Evolutionary conservation across 257 asterid genomes (phyloP).

Genomic region (Nicotiana tomentosiformis): DNA sequence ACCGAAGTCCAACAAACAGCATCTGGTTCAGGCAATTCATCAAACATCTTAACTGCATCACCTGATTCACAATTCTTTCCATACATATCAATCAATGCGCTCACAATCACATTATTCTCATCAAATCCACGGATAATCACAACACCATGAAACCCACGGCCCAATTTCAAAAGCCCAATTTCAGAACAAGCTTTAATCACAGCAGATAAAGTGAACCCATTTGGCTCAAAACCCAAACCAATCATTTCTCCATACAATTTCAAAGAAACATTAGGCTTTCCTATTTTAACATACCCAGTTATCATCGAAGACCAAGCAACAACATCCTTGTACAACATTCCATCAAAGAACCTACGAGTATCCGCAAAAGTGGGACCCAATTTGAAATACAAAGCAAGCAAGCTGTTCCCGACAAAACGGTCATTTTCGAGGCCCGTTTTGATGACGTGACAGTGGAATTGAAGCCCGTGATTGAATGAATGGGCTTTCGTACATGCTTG

Average conservation of each 20-base stretch:
- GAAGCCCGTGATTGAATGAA: slow-evolving; percentile 49
- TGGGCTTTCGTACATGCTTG: slow-evolving; percentile 48
- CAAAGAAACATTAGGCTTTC: slow-evolving; percentile 40
- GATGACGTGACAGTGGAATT: slow-evolving; percentile 60
- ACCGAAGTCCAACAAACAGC: slow-evolving; percentile 71
- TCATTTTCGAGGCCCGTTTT: slow-evolving; percentile 61
- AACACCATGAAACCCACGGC: slow-evolving; percentile 53
- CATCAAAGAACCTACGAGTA: slow-evolving; percentile 43
- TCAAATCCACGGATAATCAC: slow-evolving; percentile 50
- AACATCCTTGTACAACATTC: slow-evolving; percentile 56
- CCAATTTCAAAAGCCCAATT: slow-evolving; percentile 34
- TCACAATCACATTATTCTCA: slow-evolving; percentile 42
- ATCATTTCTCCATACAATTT: slow-evolving; percentile 45
- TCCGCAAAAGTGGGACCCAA: slow-evolving; percentile 32
- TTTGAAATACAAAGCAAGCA: slow-evolving; percentile 64
- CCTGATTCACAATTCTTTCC: slow-evolving; percentile 40
- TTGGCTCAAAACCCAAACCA: slow-evolving; percentile 43
- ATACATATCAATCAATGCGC: slow-evolving; percentile 81
- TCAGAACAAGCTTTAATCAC: slow-evolving; percentile 65
- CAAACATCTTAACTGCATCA: slow-evolving; percentile 47
- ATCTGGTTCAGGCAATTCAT: slow-evolving; percentile 75
- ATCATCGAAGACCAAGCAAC: slow-evolving; percentile 87
- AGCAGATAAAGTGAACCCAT: slow-evolving; percentile 63
- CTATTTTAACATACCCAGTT: slow-evolving; percentile 59
- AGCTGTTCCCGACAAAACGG: slow-evolving; percentile 73